phyloP scores from a whole-genome alignment of 2,329 filamentous ascomycete species.

The Fusarium pininemorale region DNA sequence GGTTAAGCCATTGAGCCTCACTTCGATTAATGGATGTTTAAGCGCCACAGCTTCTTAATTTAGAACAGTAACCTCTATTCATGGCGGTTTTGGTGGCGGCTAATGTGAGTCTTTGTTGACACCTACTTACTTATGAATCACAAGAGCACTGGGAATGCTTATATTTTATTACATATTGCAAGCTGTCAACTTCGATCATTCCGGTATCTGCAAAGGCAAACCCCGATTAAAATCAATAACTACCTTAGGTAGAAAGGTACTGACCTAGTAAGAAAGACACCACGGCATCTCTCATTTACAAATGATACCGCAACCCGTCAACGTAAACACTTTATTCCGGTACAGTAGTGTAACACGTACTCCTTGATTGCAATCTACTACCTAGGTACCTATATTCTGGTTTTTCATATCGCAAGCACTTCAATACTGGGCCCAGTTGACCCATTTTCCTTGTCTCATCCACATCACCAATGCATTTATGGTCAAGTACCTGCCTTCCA shows the following conservation, averaged over 20 bases:
- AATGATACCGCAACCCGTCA: background rate
- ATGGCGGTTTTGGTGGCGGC: slow-evolving; percentile 7
- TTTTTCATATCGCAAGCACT: background rate
- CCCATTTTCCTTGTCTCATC: background rate
- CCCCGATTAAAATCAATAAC: background rate
- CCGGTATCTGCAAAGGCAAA: background rate
- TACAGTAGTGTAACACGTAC: slow-evolving; percentile 4
- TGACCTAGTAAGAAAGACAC: background rate
- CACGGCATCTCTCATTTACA: background rate
- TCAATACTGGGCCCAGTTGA: background rate
- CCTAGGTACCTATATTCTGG: background rate
- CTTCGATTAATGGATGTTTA: background rate
- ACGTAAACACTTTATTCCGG: background rate
- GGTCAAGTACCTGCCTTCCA: background rate
- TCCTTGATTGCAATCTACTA: background rate
- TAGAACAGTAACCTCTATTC: slow-evolving; percentile 23
- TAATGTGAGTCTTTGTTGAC: background rate
- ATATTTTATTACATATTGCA: background rate
- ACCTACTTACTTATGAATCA: background rate
- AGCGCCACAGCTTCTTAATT: slow-evolving; percentile 33
- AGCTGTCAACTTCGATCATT: background rate
- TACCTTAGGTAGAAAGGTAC: background rate
- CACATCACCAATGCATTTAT: background rate
- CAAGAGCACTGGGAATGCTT: background rate
- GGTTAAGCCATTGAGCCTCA: slow-evolving; percentile 25